phyloP scores from a whole-genome alignment of 495 filamentous ascomycete species.

The Glonium stellatum region DNA sequence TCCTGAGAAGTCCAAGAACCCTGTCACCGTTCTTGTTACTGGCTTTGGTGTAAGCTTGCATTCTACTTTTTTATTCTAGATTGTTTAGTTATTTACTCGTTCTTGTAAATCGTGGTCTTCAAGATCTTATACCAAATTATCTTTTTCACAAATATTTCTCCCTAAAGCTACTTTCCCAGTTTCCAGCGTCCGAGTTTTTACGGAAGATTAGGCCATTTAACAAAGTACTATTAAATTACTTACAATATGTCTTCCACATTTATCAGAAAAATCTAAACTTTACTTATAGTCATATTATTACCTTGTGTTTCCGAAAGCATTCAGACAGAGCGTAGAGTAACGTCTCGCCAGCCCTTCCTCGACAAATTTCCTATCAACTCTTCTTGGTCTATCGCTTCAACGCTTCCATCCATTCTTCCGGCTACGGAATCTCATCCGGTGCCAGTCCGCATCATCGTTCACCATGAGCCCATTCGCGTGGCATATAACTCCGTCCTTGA shows the following conservation, averaged over 20 bases:
- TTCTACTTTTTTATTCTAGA: neutral
- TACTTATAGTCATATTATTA: no score
- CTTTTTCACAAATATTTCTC: neutral
- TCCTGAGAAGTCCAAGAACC: slow-evolving; percentile 14
- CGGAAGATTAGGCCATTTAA: neutral
- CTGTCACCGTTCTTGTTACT: slow-evolving; percentile 33
- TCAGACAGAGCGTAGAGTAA: no score
- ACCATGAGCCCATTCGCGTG: slow-evolving; percentile 61
- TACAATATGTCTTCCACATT: no score
- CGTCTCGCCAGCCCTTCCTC: slow-evolving; percentile 26
- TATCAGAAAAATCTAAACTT: no score
- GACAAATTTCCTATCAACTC: slow-evolving; percentile 21
- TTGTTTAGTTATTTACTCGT: no score
- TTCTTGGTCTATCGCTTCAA: slow-evolving; percentile 31
- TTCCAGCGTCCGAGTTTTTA: neutral
- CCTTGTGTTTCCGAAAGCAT: no score
- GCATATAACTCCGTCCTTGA: slow-evolving; percentile 58
- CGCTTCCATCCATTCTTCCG: slow-evolving; percentile 27
- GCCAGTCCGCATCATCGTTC: slow-evolving; percentile 54
- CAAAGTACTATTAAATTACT: no score
- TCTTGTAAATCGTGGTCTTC: no score
- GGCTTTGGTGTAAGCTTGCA: slow-evolving; percentile 29
- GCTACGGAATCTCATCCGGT: slow-evolving; percentile 16
- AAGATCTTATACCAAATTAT: neutral
- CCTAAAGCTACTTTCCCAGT: neutral